These are phyloP conservation scores for Colletotrichum lentis DNA, from an alignment of 2,329 filamentous ascomycete genomes.

Conservation along the genomic window DNA sequence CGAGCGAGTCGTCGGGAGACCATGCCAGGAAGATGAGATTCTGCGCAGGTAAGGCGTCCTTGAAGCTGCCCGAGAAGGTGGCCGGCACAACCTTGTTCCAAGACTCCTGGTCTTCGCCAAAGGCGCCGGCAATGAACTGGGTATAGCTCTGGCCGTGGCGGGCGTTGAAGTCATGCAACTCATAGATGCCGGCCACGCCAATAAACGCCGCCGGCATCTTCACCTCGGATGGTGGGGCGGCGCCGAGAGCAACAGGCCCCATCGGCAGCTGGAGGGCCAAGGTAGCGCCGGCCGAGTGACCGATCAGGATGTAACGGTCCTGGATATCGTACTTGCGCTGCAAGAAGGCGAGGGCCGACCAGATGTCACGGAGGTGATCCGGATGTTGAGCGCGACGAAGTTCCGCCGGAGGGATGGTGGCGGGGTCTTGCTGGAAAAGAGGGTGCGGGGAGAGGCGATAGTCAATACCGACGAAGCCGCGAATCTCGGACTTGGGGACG, in stretches of 20 bases:
- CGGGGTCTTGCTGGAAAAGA: constrained; percentile 50
- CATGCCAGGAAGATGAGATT: constrained; percentile 53
- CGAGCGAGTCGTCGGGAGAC: constrained; percentile 58
- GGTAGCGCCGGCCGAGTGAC: constrained; percentile 71
- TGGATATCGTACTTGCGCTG: constrained; percentile 55
- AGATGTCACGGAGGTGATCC: constrained; percentile 66
- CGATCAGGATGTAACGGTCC: constrained; percentile 64
- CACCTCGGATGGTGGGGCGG: constrained; percentile 41
- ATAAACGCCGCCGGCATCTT: constrained; percentile 62
- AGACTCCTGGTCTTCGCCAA: constrained; percentile 58
- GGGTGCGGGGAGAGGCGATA: constrained; percentile 67
- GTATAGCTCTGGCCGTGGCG: constrained; percentile 60
- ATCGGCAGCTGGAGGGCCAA: constrained; percentile 69
- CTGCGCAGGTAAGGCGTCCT: constrained; percentile 48
- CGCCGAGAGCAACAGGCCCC: constrained; percentile 47
- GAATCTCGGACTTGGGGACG: constrained; percentile 51
- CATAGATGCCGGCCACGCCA: constrained; percentile 72
- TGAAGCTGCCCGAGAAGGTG: constrained; percentile 53
- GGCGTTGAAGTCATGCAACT: constrained; percentile 63
- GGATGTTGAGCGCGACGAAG: constrained; percentile 63
- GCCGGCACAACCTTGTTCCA: constrained; percentile 68
- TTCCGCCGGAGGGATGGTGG: constrained; percentile 38
- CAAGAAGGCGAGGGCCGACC: constrained; percentile 59
- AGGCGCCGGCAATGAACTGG: constrained; percentile 66
- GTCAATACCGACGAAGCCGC: constrained; percentile 70